Base-by-base conservation (phyloP, 768 basidiomycete genomes). In the Pisolithus sp. region DNA sequence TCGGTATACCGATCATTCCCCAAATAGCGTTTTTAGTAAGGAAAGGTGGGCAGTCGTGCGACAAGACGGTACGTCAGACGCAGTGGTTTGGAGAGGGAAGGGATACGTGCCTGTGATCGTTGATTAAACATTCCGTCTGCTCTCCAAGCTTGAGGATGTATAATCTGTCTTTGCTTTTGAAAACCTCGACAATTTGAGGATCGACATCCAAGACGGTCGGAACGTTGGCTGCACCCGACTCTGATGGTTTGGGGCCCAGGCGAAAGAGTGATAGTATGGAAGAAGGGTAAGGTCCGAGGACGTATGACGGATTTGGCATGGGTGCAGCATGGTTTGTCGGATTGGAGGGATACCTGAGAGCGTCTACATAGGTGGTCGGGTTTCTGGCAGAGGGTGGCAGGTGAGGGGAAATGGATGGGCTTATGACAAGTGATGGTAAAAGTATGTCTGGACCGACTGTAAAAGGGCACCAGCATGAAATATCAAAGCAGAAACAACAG, bases 101-200 rank as follows among this genome's bases (percentile, higher is more conserved):
- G 3, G 7, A 46, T 53, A 76, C 84, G 52, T 55, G 87, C 89
- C 78, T 81, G 60, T 76, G 80, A 65, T 90, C 88, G 54, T 70
- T 77, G 61, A 93, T 88, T 63, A 93, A 76, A 47, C 71, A 69
- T 71, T 93, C 90, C 80, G 93, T 88, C 57, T 73, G 76, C 72
- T 93, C 91, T 53, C 88, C 90, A 17, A 93, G 78, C 74, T 87
- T 91, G 61, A 93, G 73, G 44, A 93, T 88, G 67, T 84, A 93
- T 55, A 93, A 76, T 63, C 90, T 78, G 68, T 93, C 90, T 73
- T 93, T 93, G 76, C 84, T 85, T 68, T 76, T 81, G 57, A 93
- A 84, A 18, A 90, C 90, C 66, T 93, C 89, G 60, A 92, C 62
- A 60, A 93, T 89, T 67, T 86, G 84, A 10, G 80, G 76, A 73